A percentile compares a stretch with the other conserved stretches of the same genome.
Evolutionary conservation across 805 yeast species (phyloP).

Genomic region (Yarrowia osloensis): DNA sequence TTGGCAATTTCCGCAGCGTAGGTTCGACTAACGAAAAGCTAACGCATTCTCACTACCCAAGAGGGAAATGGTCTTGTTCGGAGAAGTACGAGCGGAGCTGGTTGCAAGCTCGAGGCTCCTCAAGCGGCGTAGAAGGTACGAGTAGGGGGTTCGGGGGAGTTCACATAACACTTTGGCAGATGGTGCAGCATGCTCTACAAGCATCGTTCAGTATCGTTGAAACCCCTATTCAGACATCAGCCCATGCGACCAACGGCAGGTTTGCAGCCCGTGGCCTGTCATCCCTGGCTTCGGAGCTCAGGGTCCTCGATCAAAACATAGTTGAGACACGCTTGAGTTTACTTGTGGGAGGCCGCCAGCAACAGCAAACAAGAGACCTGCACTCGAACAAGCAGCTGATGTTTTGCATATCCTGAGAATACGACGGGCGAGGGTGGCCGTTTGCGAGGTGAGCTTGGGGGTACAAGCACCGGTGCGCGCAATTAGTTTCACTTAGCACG

Average conservation of each 20-base stretch:
- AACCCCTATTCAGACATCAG: background rate
- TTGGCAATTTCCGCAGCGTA: slow-evolving; percentile 17
- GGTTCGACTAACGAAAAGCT: slow-evolving; percentile 11
- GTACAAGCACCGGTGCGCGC: too few relatives aligned
- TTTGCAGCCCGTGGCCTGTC: background rate
- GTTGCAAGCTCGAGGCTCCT: background rate
- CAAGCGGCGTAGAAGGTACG: background rate
- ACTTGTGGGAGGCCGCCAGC: background rate
- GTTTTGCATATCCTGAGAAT: background rate
- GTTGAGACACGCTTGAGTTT: slow-evolving; percentile 12
- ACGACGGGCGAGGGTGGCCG: too few relatives aligned
- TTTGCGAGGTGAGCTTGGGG: too few relatives aligned
- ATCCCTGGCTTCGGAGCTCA: slow-evolving; percentile 12
- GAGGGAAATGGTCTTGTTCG: background rate
- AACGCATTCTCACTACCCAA: slow-evolving; percentile 7
- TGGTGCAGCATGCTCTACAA: too few relatives aligned
- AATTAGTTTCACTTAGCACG: too few relatives aligned
- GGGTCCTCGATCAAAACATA: slow-evolving; percentile 11
- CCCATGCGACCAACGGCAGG: background rate
- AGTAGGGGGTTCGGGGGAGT: too few relatives aligned
- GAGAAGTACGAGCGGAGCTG: background rate
- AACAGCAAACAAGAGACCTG: background rate
- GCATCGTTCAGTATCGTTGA: too few relatives aligned
- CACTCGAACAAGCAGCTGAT: background rate
- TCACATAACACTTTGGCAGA: too few relatives aligned